A percentile compares a stretch with the other conserved stretches of the same genome.
phyloP scores from a whole-genome alignment of 306 rosid genomes.

The Prunus salicina region DNA sequence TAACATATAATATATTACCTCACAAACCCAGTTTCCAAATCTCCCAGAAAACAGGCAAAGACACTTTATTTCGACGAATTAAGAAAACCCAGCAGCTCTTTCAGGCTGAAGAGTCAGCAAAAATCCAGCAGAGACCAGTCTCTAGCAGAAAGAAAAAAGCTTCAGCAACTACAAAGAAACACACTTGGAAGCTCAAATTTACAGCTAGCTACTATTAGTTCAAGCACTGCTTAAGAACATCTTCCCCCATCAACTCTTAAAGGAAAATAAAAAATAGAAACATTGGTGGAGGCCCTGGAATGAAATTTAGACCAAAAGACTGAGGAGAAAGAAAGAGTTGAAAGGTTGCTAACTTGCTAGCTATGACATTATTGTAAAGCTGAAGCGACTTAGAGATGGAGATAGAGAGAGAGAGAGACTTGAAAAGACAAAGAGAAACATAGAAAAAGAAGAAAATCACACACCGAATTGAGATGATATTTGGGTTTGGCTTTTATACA shows the following conservation, averaged over 20 bases:
- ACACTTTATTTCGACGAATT: constrained; percentile 58
- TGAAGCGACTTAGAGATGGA: constrained; percentile 6
- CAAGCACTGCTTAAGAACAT: constrained; percentile 21
- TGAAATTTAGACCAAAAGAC: constrained; percentile 29
- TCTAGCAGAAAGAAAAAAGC: constrained; percentile 1
- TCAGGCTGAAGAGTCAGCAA: constrained; percentile 23
- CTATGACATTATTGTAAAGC: constrained; percentile 28
- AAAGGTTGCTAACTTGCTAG: background rate
- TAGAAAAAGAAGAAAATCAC: background rate
- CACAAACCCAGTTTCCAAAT: constrained; percentile 42
- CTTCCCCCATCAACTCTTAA: constrained; percentile 20
- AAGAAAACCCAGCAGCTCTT: constrained; percentile 27
- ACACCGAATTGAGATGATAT: constrained; percentile 14
- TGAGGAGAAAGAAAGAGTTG: constrained; percentile 11
- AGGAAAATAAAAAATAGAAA: constrained; percentile 15
- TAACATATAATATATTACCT: constrained; percentile 41
- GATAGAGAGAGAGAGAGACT: background rate
- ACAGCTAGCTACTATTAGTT: constrained; percentile 3
- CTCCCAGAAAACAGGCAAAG: constrained; percentile 20
- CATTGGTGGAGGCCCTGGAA: constrained; percentile 35
- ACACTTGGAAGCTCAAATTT: constrained; percentile 8
- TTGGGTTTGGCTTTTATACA: constrained; percentile 22
- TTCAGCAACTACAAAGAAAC: background rate
- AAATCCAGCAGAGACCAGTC: constrained; percentile 12
- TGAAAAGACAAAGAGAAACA: background rate